Evolutionary conservation across 352 stramenopile genomes (phyloP).

Genomic region (Phytophthora crassamura): DNA sequence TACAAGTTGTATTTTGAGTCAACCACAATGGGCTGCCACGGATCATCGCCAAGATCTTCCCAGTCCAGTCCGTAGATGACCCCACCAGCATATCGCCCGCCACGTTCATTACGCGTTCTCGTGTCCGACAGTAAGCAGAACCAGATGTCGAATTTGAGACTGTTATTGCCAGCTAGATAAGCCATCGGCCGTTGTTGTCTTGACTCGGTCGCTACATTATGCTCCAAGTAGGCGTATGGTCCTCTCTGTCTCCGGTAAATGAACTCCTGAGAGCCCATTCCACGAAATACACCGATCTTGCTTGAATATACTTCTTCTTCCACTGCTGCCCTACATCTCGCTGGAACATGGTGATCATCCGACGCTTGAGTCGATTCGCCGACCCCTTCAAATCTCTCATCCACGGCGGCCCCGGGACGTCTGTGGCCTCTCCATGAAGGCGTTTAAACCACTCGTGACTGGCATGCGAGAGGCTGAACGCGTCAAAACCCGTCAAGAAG

Average conservation of each 20-base stretch:
- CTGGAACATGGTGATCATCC: conserved; percentile 12
- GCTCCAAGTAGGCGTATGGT: conserved; percentile 22
- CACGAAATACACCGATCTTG: conserved; percentile 15
- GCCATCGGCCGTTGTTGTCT: conserved; percentile 16
- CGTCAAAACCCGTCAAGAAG: conserved; percentile 23
- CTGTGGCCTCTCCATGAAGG: conserved; percentile 4
- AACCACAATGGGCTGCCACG: conserved; percentile 37
- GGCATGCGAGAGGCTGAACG: conserved; percentile 24
- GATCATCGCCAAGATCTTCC: conserved; percentile 4
- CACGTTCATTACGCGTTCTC: not conserved
- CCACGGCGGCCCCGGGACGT: conserved; percentile 11
- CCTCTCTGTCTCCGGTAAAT: conserved; percentile 9
- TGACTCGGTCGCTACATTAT: conserved; percentile 20
- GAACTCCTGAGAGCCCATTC: conserved; percentile 15
- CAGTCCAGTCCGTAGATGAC: conserved; percentile 31
- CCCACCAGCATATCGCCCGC: conserved; percentile 24
- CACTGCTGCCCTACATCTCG: conserved; percentile 16
- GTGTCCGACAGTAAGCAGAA: conserved; percentile 37
- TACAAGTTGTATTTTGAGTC: conserved; percentile 36
- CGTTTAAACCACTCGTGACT: conserved; percentile 10
- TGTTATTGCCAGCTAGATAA: conserved; percentile 6
- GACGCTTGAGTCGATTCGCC: conserved; percentile 3
- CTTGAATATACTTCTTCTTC: conserved; percentile 23
- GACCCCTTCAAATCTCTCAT: conserved; percentile 17
- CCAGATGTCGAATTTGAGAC: conserved; percentile 27